Base-by-base conservation (phyloP, 1,284 basidiomycete genomes). In the Xerocomus amazonicus region DNA sequence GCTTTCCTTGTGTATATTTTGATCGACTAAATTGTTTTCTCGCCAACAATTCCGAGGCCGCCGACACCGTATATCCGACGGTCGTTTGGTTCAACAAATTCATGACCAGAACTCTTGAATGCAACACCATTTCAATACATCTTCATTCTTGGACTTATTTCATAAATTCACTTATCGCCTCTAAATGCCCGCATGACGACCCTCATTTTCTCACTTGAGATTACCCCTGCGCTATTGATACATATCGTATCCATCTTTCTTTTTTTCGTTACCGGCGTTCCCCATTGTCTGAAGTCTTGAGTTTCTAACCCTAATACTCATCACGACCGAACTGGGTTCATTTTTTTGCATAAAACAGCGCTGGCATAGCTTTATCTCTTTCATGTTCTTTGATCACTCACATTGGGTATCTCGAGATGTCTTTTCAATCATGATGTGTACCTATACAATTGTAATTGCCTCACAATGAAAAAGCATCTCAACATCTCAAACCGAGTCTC, bases 1-100 rank as follows among this genome's bases (percentile, higher is more conserved):
- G 53, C 45, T 60, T 63, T 60, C 50, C 43, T 23, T 62, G 61
- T 62, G 43, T 31, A 63, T 62, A 63, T 47, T 52, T 55, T 43
- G 48, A 35, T 45, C 43, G 10, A 43, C 43, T 8, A 9, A 16
- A 32, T 47, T 28, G 54, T 45, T 60, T 56, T 31, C 60, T 23
- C 19, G 19, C 4, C 4, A 23, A 23, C 19, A 23, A 23, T 23
- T 28, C 17, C 14, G 44, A 45, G 44, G 42, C 45, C 46, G 44
- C 49, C 33, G 33, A 9, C 38, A 17, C 26, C 23, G 12, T 27
- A 39, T 39, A 36, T 36, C 17, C 35, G n/a, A 13, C 23, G 37
- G 37, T 26, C 3, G 23, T 38, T 14, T 38, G 37, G 37, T 31
- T 27, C 16, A 5, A 17, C n/a, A 3, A 41, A 12, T 29, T 38